phyloP scores from a whole-genome alignment of 2,329 filamentous ascomycete species.

The Metarhizium anisopliae region DNA sequence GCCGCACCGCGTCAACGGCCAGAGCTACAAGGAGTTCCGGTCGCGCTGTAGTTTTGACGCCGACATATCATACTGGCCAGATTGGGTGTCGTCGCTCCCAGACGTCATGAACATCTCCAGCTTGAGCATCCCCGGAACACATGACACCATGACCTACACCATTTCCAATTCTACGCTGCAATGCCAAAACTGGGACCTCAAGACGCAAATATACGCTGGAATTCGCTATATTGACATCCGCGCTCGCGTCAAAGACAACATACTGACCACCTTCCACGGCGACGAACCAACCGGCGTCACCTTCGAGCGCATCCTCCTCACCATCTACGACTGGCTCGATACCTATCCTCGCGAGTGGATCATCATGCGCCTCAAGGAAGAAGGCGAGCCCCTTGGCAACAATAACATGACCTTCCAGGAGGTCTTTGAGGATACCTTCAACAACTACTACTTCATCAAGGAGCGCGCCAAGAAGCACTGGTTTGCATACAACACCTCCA shows the following conservation, averaged over 20 bases:
- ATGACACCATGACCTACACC: slow-evolving; percentile 43
- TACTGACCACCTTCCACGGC: slow-evolving; percentile 39
- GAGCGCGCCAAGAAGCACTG: slow-evolving; percentile 27
- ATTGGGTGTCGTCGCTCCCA: slow-evolving; percentile 36
- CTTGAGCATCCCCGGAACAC: slow-evolving; percentile 42
- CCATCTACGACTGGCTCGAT: slow-evolving; percentile 37
- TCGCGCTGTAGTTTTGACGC: slow-evolving; percentile 34
- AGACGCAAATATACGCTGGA: slow-evolving; percentile 34
- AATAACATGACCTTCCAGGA: slow-evolving; percentile 34
- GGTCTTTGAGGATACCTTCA: slow-evolving; percentile 33
- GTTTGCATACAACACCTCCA: slow-evolving; percentile 20
- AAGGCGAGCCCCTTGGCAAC: slow-evolving; percentile 27
- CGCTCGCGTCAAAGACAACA: slow-evolving; percentile 30
- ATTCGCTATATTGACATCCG: slow-evolving; percentile 42
- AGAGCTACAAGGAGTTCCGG: slow-evolving; percentile 19
- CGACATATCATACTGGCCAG: slow-evolving; percentile 19
- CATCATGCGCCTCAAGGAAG: slow-evolving; percentile 41
- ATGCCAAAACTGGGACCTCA: slow-evolving; percentile 39
- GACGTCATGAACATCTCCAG: slow-evolving; percentile 30
- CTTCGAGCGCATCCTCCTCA: slow-evolving; percentile 31
- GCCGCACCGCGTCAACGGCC: slow-evolving; percentile 17
- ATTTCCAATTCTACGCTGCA: slow-evolving; percentile 27
- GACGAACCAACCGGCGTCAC: slow-evolving; percentile 34
- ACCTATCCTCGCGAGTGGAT: slow-evolving; percentile 35
- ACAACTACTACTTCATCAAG: slow-evolving; percentile 23